These are phyloP conservation scores for Didymella arachidicola DNA, from an alignment of 2,329 filamentous ascomycete species.

Conservation along the genomic window DNA sequence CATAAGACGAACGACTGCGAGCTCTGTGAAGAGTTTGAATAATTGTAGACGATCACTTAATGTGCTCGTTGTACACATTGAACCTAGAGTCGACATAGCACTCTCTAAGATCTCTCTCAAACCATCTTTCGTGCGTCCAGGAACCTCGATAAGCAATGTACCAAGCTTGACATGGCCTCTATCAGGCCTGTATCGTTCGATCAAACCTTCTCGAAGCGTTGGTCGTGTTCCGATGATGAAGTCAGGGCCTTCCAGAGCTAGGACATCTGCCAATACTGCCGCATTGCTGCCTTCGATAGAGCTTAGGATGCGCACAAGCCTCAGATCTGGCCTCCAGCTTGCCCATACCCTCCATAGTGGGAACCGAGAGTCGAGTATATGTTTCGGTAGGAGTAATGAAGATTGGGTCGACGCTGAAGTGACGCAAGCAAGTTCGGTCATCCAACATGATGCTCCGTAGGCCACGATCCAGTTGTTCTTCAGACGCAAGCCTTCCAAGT, in stretches of 20 bases:
- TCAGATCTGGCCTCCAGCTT: constrained; percentile 37
- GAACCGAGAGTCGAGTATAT: constrained; percentile 38
- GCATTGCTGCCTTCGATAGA: constrained; percentile 23
- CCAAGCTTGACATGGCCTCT: constrained; percentile 28
- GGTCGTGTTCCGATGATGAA: constrained; percentile 27
- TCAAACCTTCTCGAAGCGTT: constrained; percentile 35
- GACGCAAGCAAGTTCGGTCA: constrained; percentile 24
- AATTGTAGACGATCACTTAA: not conserved
- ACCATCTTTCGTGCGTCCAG: constrained; percentile 27
- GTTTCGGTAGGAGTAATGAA: constrained; percentile 25
- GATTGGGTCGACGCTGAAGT: constrained; percentile 21
- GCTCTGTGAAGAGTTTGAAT: constrained; percentile 32
- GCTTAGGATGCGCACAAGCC: constrained; percentile 26
- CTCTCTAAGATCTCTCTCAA: constrained; percentile 28
- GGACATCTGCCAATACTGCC: constrained; percentile 32
- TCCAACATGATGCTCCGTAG: constrained; percentile 33
- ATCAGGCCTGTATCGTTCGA: constrained; percentile 28
- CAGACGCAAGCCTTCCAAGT: constrained; percentile 39
- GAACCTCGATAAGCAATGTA: constrained; percentile 34
- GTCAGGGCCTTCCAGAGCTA: constrained; percentile 45
- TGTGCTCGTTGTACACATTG: constrained; percentile 18
- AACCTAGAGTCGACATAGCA: constrained; percentile 14
- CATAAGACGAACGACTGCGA: constrained; percentile 29
- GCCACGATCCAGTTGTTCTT: constrained; percentile 36
- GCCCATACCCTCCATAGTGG: constrained; percentile 44